Base-by-base conservation (phyloP, 805 yeast species). In the Metschnikowia vanudenii region DNA sequence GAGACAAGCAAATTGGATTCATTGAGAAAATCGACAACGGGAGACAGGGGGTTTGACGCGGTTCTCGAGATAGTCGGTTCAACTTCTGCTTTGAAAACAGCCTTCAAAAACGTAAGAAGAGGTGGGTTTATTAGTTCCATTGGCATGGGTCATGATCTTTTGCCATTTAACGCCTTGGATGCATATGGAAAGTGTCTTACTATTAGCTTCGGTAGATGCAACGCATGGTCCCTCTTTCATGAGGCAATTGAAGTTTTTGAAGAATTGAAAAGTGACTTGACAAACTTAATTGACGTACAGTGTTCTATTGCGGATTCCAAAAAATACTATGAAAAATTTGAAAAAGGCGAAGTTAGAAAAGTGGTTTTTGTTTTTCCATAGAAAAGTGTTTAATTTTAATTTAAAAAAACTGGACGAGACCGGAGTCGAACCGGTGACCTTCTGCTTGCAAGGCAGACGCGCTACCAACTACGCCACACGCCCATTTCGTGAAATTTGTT, bases 401-500 rank as follows among this genome's bases (percentile, higher is more conserved):
- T n/a, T n/a, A 34, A 39, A 47, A 44, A 45, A 19, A 16, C 46
- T 81, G 86, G 85, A 81, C 85, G 82, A 78, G 83, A 76, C 80
- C 75, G 85, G 85, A 80, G 67, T 81, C 84, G 85, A 81, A 81
- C 85, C 85, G 76, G 72, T 76, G 86, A 80, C 86, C 86, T 81
- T 75, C 74, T 73, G 78, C 86, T 77, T 81, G 86, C 86, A 80
- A 81, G 82, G 85, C 81, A 75, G 74, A 76, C 85, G 85, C 85
- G 84, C 85, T 81, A 81, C 86, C 86, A 80, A 80, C 86, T 81
- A 78, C 85, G 85, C 86, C 83, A 81, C 83, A 78, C 82, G 85
- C 85, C 85, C 85, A n/a, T n/a, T n/a, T n/a, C n/a, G n/a, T n/a
- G n/a, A n/a, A n/a, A n/a, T n/a, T n/a, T n/a, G n/a, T n/a, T n/a